Percentiles rank a stretch among this genome's conserved stretches.
Conservation (phyloP, 2,329 filamentous ascomycete genomes). For the Nannizzia gypsea region DNA sequence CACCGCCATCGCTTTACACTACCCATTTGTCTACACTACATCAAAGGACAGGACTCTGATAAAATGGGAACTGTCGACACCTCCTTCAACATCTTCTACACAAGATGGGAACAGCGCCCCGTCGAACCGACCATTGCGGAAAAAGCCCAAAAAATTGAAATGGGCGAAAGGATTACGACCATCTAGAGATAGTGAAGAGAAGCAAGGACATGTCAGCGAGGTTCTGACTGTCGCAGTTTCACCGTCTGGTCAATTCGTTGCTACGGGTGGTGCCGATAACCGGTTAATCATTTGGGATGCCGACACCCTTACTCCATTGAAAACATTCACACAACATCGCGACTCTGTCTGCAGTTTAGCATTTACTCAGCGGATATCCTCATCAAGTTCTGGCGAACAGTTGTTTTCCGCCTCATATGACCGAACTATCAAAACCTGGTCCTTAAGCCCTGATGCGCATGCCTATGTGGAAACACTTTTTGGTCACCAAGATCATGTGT, state of each 20-base stretch:
- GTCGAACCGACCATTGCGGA: constrained; percentile 37
- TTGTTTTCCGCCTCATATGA: constrained; percentile 85
- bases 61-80: constrained; percentile 71
- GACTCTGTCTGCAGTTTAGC: constrained; percentile 74
- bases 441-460: constrained; percentile 60
- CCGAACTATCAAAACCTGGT: constrained; percentile 92
- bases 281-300: constrained; percentile 84
- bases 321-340: constrained; percentile 82
- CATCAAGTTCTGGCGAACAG: constrained; percentile 54
- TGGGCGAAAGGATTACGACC: constrained; percentile 39
- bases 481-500: constrained; percentile 83
- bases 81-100: constrained; percentile 41
- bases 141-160: constrained; percentile 36
- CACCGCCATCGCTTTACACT: constrained; percentile 66
- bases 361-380: constrained; percentile 64
- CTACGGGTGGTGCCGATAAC: constrained; percentile 75
- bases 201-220: constrained; percentile 63
- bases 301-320: constrained; percentile 61
- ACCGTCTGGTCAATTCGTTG: constrained; percentile 78
- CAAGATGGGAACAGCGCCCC: constrained; percentile 52
- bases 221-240: constrained; percentile 81
- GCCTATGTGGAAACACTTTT: constrained; percentile 94
- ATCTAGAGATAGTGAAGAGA: constrained; percentile 28
- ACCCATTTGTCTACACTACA: constrained; percentile 76
- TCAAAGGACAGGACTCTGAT: constrained; percentile 73